phyloP scores from a whole-genome alignment of 345 rosid genomes.

The Citrus sinensis region DVS_A1.0 CM039161.1:24587001-24587500 shows the following conservation, averaged over 20 bases:
- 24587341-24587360: constrained; percentile 27
- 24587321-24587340: constrained; percentile 30
- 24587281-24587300: constrained; percentile 11
- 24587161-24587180: not conserved
- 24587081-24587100: no score
- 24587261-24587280: constrained; percentile 31
- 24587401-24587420: not conserved
- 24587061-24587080: no score
- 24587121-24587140: no score
- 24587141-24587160: no score
- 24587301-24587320: constrained; percentile 28
- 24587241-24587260: constrained; percentile 24
- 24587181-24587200: not conserved
- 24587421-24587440: not conserved
- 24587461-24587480: no score
- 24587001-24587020: constrained; percentile 22
- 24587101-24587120: no score
- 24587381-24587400: not conserved
- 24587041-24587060: not conserved
- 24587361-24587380: constrained; percentile 29
- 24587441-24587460: no score
- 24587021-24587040: constrained; percentile 40
- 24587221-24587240: constrained; percentile 31
- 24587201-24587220: constrained; percentile 39
- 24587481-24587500: no score